Base-by-base conservation (phyloP, 176 grass and related monocot species). In the Juncus inflexus region DNA sequence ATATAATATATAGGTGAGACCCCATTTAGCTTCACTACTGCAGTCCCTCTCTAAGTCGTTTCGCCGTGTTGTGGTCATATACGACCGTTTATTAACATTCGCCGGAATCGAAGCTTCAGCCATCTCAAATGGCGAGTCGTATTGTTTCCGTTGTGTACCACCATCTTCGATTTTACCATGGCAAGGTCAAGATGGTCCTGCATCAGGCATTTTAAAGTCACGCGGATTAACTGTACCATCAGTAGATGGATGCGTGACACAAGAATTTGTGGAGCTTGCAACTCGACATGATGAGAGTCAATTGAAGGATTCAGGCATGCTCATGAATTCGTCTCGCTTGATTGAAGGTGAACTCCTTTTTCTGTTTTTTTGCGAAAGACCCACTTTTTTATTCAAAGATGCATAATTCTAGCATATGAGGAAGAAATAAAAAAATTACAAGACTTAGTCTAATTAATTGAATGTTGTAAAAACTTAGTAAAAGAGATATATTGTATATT, bases 261-360 rank as follows among this genome's bases (percentile, higher is more conserved):
- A 47, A 54, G 49, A 80, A 59, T 83, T 88, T 62, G 9, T 55
- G 58, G 81, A 58, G 15, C 53, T 83, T 12, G 40, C 42, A 15
- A 50, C 4, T 36, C 58, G 60, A 55, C 52, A 64, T 55, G 72
- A 49, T 3, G 62, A 69, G 58, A 68, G 61, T 39, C 47, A 73
- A 4, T 9, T 60, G 1, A 63, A 52, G 15, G 49, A 63, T n/a
- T 57, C 70, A 0, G 89, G 81, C 7, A 66, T 67, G 28, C 66
- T 88, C 5, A 51, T 94, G n/a, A 94, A 88, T 72, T 82, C 75
- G 47, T 85, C 81, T 62, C 74, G 64, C 12, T 62, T 60, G 6
- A 15, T 94, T 9, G 89, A 94, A 74, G 89, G 78, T 9, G 81
- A 88, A 13, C 2, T 28, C 19, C 0, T 28, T 28, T 28, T 28